Base-by-base conservation (phyloP, 75 land plant genomes). In the Larix kaempferi region DNA sequence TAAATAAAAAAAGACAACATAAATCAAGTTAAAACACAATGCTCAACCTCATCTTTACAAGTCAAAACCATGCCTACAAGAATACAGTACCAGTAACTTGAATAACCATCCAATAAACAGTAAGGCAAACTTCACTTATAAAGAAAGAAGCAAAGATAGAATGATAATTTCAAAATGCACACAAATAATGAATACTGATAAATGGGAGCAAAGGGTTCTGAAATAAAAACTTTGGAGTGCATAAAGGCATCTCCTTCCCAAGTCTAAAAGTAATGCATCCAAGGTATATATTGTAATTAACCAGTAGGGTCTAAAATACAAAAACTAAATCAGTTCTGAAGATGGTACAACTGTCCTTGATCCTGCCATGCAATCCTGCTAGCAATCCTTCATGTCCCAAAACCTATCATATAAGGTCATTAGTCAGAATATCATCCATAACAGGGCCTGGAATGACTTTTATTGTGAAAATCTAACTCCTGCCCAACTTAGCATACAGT, bases 31-130 rank as follows among this genome's bases (percentile, higher is more conserved):
- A 37, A 21, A 67, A 39, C 6, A 19, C 16, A 15, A 39, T 39
- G 22, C 49, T 67, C 72, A 67, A 21, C 12, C 52, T 21, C n/a
- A 29, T 6, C 6, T 67, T 35, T 33, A 66, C 44, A 66, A 66
- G 37, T 35, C 29, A 63, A 63, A 63, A 63, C 29, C 35, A 63
- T 16, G 5, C 44, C 71, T 66, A 29, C 71, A 66, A 66, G 71
- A 66, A 66, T 66, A 35, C 10, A 17, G 44, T 27, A 66, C 44
- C 7, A 19, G 11, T 33, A 66, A 35, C 33, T 8, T 66, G 44
- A 66, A 66, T 66, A 33, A 17, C 33, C 29, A 66, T 66, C 37
- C 16, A 66, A 35, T 17, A 15, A 14, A 37, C 7, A 35, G 6
- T 37, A 35, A 37, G 41, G 41, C 21, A 21, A 35, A 14, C 16